phyloP scores from a whole-genome alignment of 108 stramenopile genomes.

The Nitzschia sp. region DNA sequence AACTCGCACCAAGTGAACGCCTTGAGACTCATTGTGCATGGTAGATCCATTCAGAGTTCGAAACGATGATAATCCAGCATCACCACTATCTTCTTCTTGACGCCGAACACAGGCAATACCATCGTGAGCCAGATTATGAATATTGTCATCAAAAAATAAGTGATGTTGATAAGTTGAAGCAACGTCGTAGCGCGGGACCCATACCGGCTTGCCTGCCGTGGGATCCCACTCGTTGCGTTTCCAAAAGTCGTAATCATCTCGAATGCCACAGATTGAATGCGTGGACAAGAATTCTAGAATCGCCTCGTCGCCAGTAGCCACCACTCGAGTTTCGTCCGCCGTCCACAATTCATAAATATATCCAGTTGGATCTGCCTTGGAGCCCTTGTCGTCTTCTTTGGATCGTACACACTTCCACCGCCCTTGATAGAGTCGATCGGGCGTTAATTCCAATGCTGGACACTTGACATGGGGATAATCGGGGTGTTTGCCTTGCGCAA shows the following conservation, averaged over 20 bases:
- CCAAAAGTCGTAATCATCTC: constrained; percentile 84
- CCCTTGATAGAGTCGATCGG: constrained; percentile 46
- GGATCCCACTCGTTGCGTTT: constrained; percentile 55
- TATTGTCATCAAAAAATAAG: constrained; percentile 88
- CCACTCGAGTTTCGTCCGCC: constrained; percentile 21
- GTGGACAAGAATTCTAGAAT: constrained; percentile 54
- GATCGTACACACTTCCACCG: constrained; percentile 37
- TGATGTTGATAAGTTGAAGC: constrained; percentile 55
- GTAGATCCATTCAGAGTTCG: constrained; percentile 46
- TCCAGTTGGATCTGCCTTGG: constrained; percentile 8
- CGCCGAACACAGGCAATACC: constrained; percentile 75
- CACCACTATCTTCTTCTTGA: constrained; percentile 36
- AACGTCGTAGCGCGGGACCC: constrained; percentile 46
- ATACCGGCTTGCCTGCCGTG: constrained; percentile 86
- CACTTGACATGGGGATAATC: constrained; percentile 57
- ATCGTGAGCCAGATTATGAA: constrained; percentile 73
- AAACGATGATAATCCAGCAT: no score
- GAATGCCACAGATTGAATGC: constrained; percentile 66
- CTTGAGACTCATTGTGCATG: constrained; percentile 52
- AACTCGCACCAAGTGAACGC: constrained; percentile 76
- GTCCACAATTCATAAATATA: constrained; percentile 41
- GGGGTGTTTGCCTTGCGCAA: constrained; percentile 79
- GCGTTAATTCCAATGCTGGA: constrained; percentile 45
- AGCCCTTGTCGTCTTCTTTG: constrained; percentile 2
- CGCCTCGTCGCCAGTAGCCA: constrained; percentile 69